Base-by-base conservation (phyloP, 345 rosid species). In the Sisymbrium irio region DNA sequence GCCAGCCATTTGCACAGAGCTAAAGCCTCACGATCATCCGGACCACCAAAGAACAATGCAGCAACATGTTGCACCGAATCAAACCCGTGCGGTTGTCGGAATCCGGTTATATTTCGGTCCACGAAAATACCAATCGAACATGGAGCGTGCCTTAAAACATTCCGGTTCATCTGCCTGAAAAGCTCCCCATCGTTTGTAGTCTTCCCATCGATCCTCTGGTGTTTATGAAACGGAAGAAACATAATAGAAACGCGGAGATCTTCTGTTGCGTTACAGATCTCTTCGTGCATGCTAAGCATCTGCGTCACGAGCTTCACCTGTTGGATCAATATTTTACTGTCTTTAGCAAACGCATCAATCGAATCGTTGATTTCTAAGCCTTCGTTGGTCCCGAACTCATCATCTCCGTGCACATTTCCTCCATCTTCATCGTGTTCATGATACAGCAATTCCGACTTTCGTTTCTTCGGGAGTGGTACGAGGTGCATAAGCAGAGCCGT, bases 21-120 rank as follows among this genome's bases (percentile, higher is more conserved):
- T 54, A 94, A 58, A 30, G 96, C 98, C 80, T 94, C 98, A 7
- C 97, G 86, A 67, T 94, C 96, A 70, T 94, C 98, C 1, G 92
- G 84, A 33, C 98, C 98, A n/a, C 95, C 96, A 17, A 94, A 94
- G 68, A 94, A 94, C 79, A 91, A 77, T 0, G 80, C 75, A 0
- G 88, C 97, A 0, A 87, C 85, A 5, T 85, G 82, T 63, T 91
- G 98, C 42, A 85, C 82, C 1, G 72, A 39, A 9, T 76, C 87
- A 17, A 78, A 76, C 17, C 84, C 82, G 6, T 81, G 85, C 7
- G 92, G 89, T 25, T 82, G 87, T 3, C 89, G 95, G 69, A 88
- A 86, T 4, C 97, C 97, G 1, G 95, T 89, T 44, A 83, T 91
- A 50, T 86, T 85, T 10, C 90, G 74, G 65, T 87, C 92, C 9